Evolutionary conservation across 2,329 filamentous ascomycete species (phyloP), one percentile per base, ranked within the genome.

Genomic region (Geosmithia putterillii): DNA sequence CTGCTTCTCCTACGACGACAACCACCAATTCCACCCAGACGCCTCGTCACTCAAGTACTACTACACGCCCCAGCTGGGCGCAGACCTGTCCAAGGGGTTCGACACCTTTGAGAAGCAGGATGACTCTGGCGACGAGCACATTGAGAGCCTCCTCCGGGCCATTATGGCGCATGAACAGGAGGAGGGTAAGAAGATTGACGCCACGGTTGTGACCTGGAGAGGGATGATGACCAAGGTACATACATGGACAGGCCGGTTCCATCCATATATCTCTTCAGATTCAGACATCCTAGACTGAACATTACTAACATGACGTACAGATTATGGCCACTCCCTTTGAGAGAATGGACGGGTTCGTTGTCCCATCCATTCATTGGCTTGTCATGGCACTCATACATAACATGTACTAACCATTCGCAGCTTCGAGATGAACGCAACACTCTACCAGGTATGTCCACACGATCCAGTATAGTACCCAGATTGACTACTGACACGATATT

Each of bases 181-280:
- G 50, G 76, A 73, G 1, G 74, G 76, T 2, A 71, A 76, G 54
- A 81, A 74, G 55, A 79, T 82, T 25, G 80, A 88, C 47, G 82
- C 83, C 2, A 79, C 94, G 52, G 60, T 96, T 39, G 73, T 96
- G 42, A 96, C 90, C 2, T 98, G 90, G 90, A 73, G 92, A 54
- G 92, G 92, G 34, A 95, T 96, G 87, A 89, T 98, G 82, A 96
- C 92, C 48, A 98, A 95, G 73, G 87, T 89, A 17, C 23, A 41
- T 19, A 18, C 14, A 36, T 5, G 7, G 28, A 8, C 8, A 32
- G 14, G 7, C 17, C 7, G 34, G 15, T 18, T n/a, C 15, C 23
- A 7, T 7, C 15, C 7, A 14, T 36, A 15, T 36, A n/a, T 36
- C 14, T n/a, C n/a, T n/a, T n/a, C 21, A 10, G 25, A 32, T 12